Evolutionary conservation across 2,329 filamentous ascomycete genomes (phyloP), one percentile per base, ranked within the genome.

Genomic region (Cladosporium sp.): DNA sequence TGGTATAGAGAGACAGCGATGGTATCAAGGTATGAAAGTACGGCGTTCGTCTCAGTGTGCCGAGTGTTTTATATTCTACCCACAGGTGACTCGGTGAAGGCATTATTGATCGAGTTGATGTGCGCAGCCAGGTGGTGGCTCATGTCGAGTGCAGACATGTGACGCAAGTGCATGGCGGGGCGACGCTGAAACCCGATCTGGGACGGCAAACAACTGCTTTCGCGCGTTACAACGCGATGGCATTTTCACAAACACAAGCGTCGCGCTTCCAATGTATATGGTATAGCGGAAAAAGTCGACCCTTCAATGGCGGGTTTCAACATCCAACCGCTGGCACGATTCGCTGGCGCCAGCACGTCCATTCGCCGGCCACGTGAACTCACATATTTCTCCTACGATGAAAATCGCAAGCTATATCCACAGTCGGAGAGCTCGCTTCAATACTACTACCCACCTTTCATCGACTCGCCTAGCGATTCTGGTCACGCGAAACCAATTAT

Each of bases 381-480:
- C 64, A 84, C 93, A 3, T 91, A 83, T 75, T 99, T 97, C 76
- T 97, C 93, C 8, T 97, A 94, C 74, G 90, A 97, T 72, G 84
- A 92, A 45, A 79, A 92, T 28, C 94, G 93, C 71, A 74, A 84
- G 56, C 92, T 92, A 68, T 86, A 80, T 51, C 83, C 88, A 3
- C 61, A 69, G 4, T 91, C 90, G 63, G 88, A 89, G 61, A 88
- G 88, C 3, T 93, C 90, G 1, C 72, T 99, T 64, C 86, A 86
- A 64, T 97, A 93, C 77, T 97, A 96, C 74, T 94, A 96, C 69
- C 88, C 90, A 2, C 90, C 78, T 2, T 63, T 72, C 51, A 67
- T 73, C 60, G 60, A 64, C 36, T 58, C 61, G 0, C 69, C 67
- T 6, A 61, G 66, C 9, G 60, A 62, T 14, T 56, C 59, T 4